Conservation (phyloP, 2,329 filamentous ascomycete genomes). For the Pseudogymnoascus sp. region DNA sequence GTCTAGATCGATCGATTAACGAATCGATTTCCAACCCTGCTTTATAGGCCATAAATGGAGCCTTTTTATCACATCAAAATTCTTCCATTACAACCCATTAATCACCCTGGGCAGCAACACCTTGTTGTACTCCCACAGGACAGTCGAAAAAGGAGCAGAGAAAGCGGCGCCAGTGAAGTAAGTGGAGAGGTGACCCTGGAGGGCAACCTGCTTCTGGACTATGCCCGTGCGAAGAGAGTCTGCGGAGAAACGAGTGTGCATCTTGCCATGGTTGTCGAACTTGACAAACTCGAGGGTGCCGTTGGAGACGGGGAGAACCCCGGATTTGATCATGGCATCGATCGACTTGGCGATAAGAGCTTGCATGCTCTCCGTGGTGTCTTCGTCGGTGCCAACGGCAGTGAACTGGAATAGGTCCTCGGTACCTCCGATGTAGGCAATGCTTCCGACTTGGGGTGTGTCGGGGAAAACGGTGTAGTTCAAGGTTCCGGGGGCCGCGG, state of each 20-base stretch:
- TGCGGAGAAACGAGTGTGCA: conserved; percentile 29
- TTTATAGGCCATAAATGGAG: neutral
- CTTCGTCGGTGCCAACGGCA: conserved; percentile 23
- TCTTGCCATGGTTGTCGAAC: conserved; percentile 33
- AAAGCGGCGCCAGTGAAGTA: conserved; percentile 39
- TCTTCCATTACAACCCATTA: conserved; percentile 10
- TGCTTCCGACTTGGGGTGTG: conserved; percentile 21
- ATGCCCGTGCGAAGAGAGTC: conserved; percentile 35
- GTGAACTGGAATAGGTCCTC: conserved; percentile 29
- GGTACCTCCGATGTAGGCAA: conserved; percentile 29
- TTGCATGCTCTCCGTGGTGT: conserved; percentile 21
- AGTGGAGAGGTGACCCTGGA: conserved; percentile 39
- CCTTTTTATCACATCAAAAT: neutral
- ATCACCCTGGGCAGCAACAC: conserved; percentile 21
- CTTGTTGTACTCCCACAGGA: conserved; percentile 32
- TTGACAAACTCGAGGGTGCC: conserved; percentile 26
- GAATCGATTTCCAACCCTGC: neutral
- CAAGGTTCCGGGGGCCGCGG: conserved; percentile 16
- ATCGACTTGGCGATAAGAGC: conserved; percentile 25
- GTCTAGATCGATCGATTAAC: neutral
- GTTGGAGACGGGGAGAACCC: conserved; percentile 15
- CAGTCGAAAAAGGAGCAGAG: conserved; percentile 24
- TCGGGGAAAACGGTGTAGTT: conserved; percentile 25
- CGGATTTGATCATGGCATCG: conserved; percentile 25
- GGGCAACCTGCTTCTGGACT: conserved; percentile 33